Evolutionary conservation across 2,329 filamentous ascomycete genomes (phyloP).

Genomic region (Fusarium sp.): DNA sequence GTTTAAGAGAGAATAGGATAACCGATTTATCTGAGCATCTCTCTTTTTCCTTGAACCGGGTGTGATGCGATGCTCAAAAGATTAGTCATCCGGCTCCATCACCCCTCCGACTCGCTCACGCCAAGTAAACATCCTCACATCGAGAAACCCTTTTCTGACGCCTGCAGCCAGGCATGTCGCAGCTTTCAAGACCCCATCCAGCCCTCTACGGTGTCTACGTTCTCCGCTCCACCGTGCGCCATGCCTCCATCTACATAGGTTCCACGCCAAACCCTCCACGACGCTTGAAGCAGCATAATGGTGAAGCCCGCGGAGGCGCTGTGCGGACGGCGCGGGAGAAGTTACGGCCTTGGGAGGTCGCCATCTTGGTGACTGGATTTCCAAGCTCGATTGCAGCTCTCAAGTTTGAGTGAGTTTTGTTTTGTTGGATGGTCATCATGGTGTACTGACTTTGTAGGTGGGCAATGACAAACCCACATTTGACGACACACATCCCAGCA

Average conservation of each 20-base stretch:
- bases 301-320: constrained; percentile 80
- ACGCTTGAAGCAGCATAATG: constrained; percentile 91
- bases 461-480: constrained; percentile 87
- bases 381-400: constrained; percentile 85
- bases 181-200: constrained; percentile 69
- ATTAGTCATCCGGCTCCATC: constrained; percentile 38
- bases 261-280: constrained; percentile 88
- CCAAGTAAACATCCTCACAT: constrained; percentile 28
- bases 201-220: constrained; percentile 95
- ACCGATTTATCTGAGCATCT: background rate
- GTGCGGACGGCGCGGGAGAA: constrained; percentile 71
- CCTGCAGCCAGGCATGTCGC: constrained; percentile 49
- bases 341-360: constrained; percentile 90
- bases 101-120: constrained; percentile 37
- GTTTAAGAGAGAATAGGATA: background rate
- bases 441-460: constrained; percentile 63
- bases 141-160: background rate
- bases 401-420: constrained; percentile 81
- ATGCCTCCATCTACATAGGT: constrained; percentile 81
- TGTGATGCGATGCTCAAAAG: constrained; percentile 10
- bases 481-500: constrained; percentile 77
- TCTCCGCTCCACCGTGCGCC: constrained; percentile 79
- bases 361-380: constrained; percentile 85
- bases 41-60: background rate
- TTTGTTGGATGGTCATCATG: background rate